Percentiles rank a stretch among this genome's conserved stretches.
Evolutionary conservation across 202 grass and related monocot genomes (phyloP).

Genomic region (Carex arenaria): DNA sequence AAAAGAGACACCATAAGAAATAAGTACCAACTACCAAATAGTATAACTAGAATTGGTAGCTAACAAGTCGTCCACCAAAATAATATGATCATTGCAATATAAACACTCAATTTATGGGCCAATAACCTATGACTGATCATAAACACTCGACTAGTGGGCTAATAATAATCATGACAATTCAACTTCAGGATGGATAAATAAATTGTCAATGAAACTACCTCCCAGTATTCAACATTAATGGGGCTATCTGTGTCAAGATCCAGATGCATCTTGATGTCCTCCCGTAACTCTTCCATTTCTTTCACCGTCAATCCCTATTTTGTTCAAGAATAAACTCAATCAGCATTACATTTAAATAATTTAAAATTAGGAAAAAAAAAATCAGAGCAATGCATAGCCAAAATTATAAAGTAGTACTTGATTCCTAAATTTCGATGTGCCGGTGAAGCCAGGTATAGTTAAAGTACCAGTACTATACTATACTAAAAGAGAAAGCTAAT

Average conservation of each 20-base stretch:
- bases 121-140: background rate
- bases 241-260: constrained; percentile 77
- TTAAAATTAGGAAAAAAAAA: background rate
- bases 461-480: background rate
- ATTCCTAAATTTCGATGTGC: background rate
- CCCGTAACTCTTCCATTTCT: constrained; percentile 86
- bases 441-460: background rate
- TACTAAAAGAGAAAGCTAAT: background rate
- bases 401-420: background rate
- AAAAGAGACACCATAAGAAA: background rate
- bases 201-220: constrained; percentile 41
- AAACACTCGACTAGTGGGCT: background rate
- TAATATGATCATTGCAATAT: background rate
- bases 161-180: background rate
- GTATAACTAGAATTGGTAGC: background rate
- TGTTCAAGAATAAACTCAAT: constrained; percentile 14
- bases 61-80: background rate
- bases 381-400: background rate
- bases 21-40: background rate
- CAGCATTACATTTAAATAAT: background rate
- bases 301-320: constrained; percentile 77
- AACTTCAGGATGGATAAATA: constrained; percentile 8
- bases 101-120: background rate
- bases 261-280: constrained; percentile 98
- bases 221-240: constrained; percentile 84